Base-by-base conservation (phyloP, 208 protist genomes). In the Crithidia acanthocephali region DNA sequence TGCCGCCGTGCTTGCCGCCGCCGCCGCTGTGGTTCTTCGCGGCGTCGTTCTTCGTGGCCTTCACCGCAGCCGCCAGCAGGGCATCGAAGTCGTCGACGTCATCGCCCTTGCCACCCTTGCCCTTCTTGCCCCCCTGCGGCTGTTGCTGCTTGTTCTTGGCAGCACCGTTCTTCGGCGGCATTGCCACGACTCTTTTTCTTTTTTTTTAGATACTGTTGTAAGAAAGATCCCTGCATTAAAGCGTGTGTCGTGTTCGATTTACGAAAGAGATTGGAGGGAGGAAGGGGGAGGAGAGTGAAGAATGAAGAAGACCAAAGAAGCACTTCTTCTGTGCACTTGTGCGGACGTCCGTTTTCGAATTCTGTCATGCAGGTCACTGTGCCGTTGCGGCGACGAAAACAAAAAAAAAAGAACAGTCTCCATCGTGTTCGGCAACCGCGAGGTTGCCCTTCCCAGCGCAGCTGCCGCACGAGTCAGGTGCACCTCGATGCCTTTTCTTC, bases 1-100 rank as follows among this genome's bases (percentile, higher is more conserved):
- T 33, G 10, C 28, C 44, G 30, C 35, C 57, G 20, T 64, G 70
- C 45, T 79, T 80, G 27, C 77, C 80, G 27, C 59, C 30, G 50
- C 1, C 44, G 28, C 52, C 25, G 45, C 18, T 78, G 40, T 85
- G 72, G 52, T 85, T 88, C 48, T 90, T 85, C 25, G 35, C 70
- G 30, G 79, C 81, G 47, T 83, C 69, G 32, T 18, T 72, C 68
- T 90, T 85, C 33, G 80, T 85, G 20, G 76, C 81, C 65, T 79
- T 76, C 68, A 93, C 79, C 5, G 89, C 92, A 8, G 80, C 76
- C 13, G 86, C 85, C 16, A 95, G 76, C 18, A 92, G 59, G 7
- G 86, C 78, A 65, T 95, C 92, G 60, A 94, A 93, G 44, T 94
- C 92, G 25, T 93, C 90, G 50, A 80, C 72, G 55, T 68, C 65